A percentile compares a stretch with the other conserved stretches of the same genome.
Evolutionary conservation across 768 basidiomycete genomes (phyloP).

Genomic region (Panellus pusillus): DNA sequence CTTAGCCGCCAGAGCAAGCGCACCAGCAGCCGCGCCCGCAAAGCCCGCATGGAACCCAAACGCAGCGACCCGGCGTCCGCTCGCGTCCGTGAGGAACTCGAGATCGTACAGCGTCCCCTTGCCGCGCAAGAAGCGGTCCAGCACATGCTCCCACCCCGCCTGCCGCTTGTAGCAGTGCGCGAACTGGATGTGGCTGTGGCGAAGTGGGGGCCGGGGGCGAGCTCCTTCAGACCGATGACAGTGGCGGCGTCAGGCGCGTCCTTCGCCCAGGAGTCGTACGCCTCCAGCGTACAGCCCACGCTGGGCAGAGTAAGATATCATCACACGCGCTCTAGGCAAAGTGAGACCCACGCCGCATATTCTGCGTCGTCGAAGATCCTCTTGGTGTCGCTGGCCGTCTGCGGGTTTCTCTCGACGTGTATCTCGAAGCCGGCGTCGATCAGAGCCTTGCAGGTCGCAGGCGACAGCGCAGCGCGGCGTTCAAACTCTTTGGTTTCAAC

Average conservation of each 20-base stretch:
- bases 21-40: conserved; percentile 93
- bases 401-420: conserved; percentile 80
- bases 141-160: conserved; percentile 85
- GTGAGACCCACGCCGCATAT: conserved; percentile 77
- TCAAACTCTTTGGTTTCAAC: conserved; percentile 98
- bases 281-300: conserved; percentile 85
- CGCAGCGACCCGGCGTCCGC: conserved; percentile 90
- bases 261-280: conserved; percentile 84
- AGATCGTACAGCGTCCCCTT: conserved; percentile 89
- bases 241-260: conserved; percentile 66
- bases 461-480: conserved; percentile 88
- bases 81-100: conserved; percentile 87
- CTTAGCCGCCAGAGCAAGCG: conserved; percentile 74
- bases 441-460: conserved; percentile 84
- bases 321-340: not conserved
- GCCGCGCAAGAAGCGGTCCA: conserved; percentile 83
- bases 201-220: conserved; percentile 77
- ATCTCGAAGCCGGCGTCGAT: conserved; percentile 90
- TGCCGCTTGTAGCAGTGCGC: conserved; percentile 98
- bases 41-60: conserved; percentile 99
- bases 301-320: conserved; percentile 39
- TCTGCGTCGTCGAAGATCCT: conserved; percentile 93
- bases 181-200: conserved; percentile 96
- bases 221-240: conserved; percentile 96
- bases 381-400: conserved; percentile 30